Percentiles rank a stretch among this genome's conserved stretches.
These are phyloP conservation scores for Saccharum officinarum DNA, from an alignment of 176 grass and related monocot genomes.

Conservation along the genomic window DNA sequence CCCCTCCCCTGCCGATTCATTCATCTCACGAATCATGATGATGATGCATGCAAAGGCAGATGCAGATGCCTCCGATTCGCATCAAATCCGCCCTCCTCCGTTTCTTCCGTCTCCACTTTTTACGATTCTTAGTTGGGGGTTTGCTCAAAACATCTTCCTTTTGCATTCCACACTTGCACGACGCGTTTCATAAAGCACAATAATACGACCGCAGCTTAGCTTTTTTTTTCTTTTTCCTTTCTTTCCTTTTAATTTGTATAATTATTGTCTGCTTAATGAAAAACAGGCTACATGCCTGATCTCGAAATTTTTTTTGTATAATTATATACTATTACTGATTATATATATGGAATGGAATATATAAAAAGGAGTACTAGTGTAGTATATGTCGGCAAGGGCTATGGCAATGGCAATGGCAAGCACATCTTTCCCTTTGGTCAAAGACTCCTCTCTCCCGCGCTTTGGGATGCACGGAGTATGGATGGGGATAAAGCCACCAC, in stretches of 20 bases:
- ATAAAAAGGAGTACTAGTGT: neutral
- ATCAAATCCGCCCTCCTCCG: neutral
- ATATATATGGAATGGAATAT: no score
- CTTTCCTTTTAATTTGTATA: no score
- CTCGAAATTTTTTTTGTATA: no score
- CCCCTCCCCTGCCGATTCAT: no score
- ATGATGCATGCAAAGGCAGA: neutral
- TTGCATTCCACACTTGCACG: neutral
- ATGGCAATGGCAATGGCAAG: neutral
- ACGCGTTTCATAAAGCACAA: neutral
- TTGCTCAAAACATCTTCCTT: neutral
- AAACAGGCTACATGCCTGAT: no score
- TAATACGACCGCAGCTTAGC: neutral
- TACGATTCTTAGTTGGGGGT: neutral
- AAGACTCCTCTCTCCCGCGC: neutral
- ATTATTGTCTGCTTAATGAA: no score
- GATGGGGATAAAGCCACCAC: neutral
- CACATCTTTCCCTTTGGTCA: neutral
- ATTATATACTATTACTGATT: no score
- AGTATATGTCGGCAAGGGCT: neutral
- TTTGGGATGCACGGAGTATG: constrained; percentile 1
- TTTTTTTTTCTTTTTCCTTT: fast-evolving
- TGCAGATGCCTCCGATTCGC: neutral
- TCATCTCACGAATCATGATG: neutral
- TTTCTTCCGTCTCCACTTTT: neutral